These are phyloP conservation scores for Calonectria crousiana DNA, from an alignment of 2,329 filamentous ascomycete species.

Conservation along the genomic window DNA sequence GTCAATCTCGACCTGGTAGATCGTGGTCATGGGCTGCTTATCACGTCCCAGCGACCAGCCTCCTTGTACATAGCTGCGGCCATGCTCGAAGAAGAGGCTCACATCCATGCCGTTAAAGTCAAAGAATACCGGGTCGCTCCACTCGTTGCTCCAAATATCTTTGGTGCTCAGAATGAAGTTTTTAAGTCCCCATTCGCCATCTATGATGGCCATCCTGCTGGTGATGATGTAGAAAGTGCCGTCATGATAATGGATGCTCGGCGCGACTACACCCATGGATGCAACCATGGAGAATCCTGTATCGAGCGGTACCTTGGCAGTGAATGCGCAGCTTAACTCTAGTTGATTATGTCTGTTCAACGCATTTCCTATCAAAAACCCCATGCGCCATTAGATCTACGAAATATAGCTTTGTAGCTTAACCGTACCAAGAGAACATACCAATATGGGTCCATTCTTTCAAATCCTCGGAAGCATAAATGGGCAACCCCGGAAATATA, in stretches of 20 bases:
- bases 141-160: constrained; percentile 38
- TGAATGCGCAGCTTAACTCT: constrained; percentile 39
- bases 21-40: constrained; percentile 22
- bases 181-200: not conserved
- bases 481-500: constrained; percentile 62
- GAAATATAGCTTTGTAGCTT: not conserved
- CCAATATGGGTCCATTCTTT: constrained; percentile 57
- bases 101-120: constrained; percentile 56
- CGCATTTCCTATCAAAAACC: constrained; percentile 46
- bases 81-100: constrained; percentile 55
- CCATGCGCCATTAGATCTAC: not conserved
- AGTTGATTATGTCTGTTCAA: constrained; percentile 55
- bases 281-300: constrained; percentile 10
- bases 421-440: not conserved
- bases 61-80: constrained; percentile 1
- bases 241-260: constrained; percentile 13
- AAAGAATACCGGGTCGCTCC: constrained; percentile 49
- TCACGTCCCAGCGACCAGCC: not conserved
- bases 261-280: constrained; percentile 6
- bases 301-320: not conserved
- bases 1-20: constrained; percentile 45
- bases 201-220: not conserved
- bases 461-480: constrained; percentile 64
- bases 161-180: constrained; percentile 35
- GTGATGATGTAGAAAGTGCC: constrained; percentile 16